Base-by-base conservation (phyloP, 106 monocot species). In the Dendrobium huoshanense region DNA sequence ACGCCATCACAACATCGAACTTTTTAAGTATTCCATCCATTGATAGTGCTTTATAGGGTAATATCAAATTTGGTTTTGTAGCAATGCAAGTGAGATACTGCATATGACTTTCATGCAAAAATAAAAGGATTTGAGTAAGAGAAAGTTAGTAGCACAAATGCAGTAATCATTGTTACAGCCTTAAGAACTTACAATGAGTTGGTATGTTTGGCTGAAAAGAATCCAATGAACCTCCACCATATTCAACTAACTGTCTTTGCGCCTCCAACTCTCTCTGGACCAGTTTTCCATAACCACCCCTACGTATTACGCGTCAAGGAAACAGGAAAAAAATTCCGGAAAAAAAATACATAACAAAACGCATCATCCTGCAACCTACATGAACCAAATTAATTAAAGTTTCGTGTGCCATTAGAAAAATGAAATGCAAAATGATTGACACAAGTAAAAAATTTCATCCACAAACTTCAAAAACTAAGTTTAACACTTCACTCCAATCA, bases 281-380 rank as follows among this genome's bases (percentile, higher is more conserved):
- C 81, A 97, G n/a, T 85, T 97, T 97, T 17, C 97, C 97, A 80
- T 97, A 97, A 18, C 97, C 97, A 84, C 97, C 97, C 86, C 97
- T 86, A 64, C 92, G 92, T 95, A 72, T 65, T 13, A 56, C 13
- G 86, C 25, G 89, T 91, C 77, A 95, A 95, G 95, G 79, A 86
- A 86, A 79, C 78, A 81, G 20, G 22, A 15, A 48, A 55, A 17
- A 55, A 24, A 58, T 58, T 58, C 45, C 9, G 9, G 8, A 13
- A 51, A 51, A 51, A 15, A 10, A 51, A 13, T 0, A 8, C n/a
- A 61, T n/a, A 61, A 61, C 56, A 56, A 17, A 56, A 70, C 2
- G 15, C 13, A 70, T 15, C 70, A 33, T 70, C 37, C 10, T 37
- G 10, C 2, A 33, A 37, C 8, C 33, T 70, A 15, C 13, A 40